Percentiles rank a stretch among this genome's conserved stretches.
Conservation (phyloP, 805 yeast species). For the Candida alai region DNA sequence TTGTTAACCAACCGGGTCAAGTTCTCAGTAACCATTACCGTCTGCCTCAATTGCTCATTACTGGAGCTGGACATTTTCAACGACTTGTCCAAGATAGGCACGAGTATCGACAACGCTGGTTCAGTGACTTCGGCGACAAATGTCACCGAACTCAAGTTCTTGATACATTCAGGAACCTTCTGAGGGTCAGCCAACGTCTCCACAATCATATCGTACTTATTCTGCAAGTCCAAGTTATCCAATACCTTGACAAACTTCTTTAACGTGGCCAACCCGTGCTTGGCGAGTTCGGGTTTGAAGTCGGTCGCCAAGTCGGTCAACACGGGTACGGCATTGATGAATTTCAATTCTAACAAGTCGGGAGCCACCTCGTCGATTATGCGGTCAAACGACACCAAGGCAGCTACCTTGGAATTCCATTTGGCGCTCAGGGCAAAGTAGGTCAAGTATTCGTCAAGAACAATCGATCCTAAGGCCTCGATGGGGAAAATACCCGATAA, state of each 20-base stretch:
- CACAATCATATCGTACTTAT: conserved; percentile 77
- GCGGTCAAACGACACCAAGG: conserved; percentile 68
- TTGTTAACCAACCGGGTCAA: conserved; percentile 93
- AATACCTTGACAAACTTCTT: conserved; percentile 70
- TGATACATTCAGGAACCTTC: conserved; percentile 85
- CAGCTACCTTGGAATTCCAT: conserved; percentile 87
- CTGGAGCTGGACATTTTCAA: conserved; percentile 82
- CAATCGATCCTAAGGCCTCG: conserved; percentile 72
- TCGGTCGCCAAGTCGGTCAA: conserved; percentile 89
- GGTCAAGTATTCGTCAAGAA: conserved; percentile 55
- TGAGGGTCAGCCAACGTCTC: conserved; percentile 88
- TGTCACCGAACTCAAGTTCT: conserved; percentile 86
- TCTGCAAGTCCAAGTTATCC: conserved; percentile 88
- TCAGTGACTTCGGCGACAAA: conserved; percentile 98
- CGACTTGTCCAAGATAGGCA: conserved; percentile 89
- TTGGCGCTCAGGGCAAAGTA: conserved; percentile 82
- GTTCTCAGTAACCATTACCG: conserved; percentile 94
- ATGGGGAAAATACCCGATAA: conserved; percentile 66
- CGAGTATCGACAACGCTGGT: conserved; percentile 85
- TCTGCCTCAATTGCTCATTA: conserved; percentile 94
- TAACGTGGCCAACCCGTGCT: conserved; percentile 72
- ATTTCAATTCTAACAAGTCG: conserved; percentile 79
- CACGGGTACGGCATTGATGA: conserved; percentile 75
- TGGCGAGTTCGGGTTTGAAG: conserved; percentile 93
- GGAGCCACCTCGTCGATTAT: conserved; percentile 76